These are phyloP conservation scores for Pleurozium schreberi DNA, from an alignment of 225 moss, liverwort and hornwort species.

Conservation along the genomic window DNA sequence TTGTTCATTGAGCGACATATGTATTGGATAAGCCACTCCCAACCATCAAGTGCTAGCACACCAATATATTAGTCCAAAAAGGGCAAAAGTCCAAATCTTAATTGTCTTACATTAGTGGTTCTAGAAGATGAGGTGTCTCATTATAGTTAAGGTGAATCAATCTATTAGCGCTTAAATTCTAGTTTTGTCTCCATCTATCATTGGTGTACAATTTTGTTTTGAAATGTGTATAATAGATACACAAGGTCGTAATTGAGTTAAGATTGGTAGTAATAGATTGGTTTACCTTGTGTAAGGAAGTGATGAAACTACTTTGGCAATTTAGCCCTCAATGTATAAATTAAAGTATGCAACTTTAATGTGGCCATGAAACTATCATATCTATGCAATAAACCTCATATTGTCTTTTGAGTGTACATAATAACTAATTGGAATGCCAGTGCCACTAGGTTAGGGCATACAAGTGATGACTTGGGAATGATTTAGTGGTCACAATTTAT, in stretches of 20 bases:
- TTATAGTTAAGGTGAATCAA: neutral
- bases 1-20: neutral
- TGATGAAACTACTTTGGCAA: neutral
- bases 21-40: neutral
- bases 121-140: neutral
- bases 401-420: neutral
- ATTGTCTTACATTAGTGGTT: neutral
- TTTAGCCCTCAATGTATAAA: neutral
- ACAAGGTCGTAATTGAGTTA: neutral
- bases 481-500: neutral
- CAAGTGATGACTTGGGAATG: neutral
- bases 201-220: neutral
- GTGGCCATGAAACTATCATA: neutral
- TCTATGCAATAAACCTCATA: neutral
- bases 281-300: neutral
- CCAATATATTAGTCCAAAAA: neutral
- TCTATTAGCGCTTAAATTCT: neutral
- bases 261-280: neutral
- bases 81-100: fast-evolving
- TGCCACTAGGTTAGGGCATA: neutral
- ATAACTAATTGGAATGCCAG: neutral
- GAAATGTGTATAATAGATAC: neutral
- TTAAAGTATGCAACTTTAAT: neutral
- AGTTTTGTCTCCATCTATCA: neutral
- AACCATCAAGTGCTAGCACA: neutral